Evolutionary conservation across 108 stramenopile species (phyloP).

Genomic region (Nitzschia inconspicua): DNA sequence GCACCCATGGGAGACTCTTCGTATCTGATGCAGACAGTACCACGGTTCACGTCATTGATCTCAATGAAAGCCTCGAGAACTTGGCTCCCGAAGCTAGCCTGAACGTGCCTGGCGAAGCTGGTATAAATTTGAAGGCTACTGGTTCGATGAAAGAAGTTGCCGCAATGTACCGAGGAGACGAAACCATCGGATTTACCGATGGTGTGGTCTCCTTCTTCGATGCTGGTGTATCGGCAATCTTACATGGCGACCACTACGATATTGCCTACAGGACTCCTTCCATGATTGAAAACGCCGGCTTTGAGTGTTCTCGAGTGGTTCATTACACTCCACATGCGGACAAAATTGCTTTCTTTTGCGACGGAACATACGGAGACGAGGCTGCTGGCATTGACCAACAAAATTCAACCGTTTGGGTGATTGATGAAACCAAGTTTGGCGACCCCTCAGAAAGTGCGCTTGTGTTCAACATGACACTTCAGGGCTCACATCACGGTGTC

Average conservation of each 20-base stretch:
- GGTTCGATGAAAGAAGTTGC: neutral
- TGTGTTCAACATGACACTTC: conserved; percentile 8
- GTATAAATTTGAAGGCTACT: neutral
- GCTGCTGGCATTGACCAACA: too few species aligned
- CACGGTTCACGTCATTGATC: conserved; percentile 8
- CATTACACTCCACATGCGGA: conserved; percentile 16
- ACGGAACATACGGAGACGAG: conserved; percentile 2
- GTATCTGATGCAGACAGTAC: neutral
- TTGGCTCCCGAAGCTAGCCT: neutral
- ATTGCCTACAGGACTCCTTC: neutral
- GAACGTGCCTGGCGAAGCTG: neutral
- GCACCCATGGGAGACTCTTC: conserved; percentile 21
- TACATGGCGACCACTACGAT: conserved; percentile 11
- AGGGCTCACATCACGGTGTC: conserved; percentile 29
- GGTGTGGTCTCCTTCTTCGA: conserved; percentile 13
- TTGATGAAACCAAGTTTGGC: conserved; percentile 24
- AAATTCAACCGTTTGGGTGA: conserved; percentile 26
- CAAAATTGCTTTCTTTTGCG: conserved; percentile 30
- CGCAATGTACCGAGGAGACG: conserved; percentile 10
- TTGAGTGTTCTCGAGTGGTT: conserved; percentile 21
- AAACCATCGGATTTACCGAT: conserved; percentile 8
- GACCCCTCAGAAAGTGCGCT: conserved; percentile 10
- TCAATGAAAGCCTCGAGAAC: neutral
- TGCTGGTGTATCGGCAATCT: conserved; percentile 3
- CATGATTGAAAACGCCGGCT: neutral